These are phyloP conservation scores for Diaporthe velutina DNA, from an alignment of 2,329 filamentous ascomycete species.

Conservation along the genomic window DNA sequence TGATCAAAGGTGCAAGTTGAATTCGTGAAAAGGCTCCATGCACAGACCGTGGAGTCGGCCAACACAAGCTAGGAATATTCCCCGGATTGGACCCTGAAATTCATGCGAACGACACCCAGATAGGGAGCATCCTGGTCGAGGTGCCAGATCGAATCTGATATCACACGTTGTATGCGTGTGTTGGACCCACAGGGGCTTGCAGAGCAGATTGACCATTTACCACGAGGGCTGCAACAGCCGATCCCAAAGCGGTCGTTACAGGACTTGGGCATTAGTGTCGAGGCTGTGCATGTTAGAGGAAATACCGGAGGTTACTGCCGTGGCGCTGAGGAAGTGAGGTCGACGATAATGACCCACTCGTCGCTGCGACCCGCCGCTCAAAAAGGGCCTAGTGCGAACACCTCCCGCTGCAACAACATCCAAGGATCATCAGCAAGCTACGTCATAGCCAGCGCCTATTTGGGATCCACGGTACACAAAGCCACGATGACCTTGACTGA, in stretches of 20 bases:
- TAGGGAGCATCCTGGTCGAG: neutral
- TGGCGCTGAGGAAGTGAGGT: neutral
- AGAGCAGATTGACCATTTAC: neutral
- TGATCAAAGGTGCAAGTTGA: too few relatives aligned
- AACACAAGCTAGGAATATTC: neutral
- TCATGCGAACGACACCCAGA: neutral
- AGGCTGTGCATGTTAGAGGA: slow-evolving; percentile 8
- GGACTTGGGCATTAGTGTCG: neutral
- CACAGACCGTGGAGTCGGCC: neutral
- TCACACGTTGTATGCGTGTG: neutral
- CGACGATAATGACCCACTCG: slow-evolving; percentile 11
- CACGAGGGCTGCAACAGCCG: neutral
- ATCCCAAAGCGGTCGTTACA: slow-evolving; percentile 5
- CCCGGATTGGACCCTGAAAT: slow-evolving; percentile 12
- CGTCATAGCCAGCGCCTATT: slow-evolving; percentile 17
- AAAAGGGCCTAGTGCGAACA: slow-evolving; percentile 11
- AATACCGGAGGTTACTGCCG: neutral
- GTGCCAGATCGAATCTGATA: neutral
- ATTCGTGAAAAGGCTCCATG: neutral
- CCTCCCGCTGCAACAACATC: neutral
- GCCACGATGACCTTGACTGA: neutral
- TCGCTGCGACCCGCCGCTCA: neutral
- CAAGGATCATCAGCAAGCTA: slow-evolving; percentile 17
- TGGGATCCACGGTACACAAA: neutral
- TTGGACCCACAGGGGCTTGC: neutral